Evolutionary conservation across 768 basidiomycete species (phyloP), one percentile per base, ranked within the genome.

Genomic region (Heimioporus sp.): DNA sequence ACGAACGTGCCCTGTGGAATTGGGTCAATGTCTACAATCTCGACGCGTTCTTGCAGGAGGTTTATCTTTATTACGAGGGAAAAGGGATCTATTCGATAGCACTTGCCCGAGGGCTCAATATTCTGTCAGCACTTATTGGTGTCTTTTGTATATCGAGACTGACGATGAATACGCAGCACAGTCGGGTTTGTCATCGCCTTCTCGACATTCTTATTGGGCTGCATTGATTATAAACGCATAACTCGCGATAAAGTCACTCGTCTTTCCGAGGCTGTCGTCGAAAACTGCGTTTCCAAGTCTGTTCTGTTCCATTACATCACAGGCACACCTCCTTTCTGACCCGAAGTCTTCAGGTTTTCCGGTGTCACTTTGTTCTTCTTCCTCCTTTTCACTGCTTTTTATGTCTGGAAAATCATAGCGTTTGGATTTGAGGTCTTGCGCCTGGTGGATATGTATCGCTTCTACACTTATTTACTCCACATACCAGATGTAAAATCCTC

Each of bases 1-100:
- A 90, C 63, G 94, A 99, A 68, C 86, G 85, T 52, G 97, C 97
- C 1, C 70, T 98, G 43, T 99, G 97, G 97, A 89, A 90, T 52
- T 99, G 97, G 97, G 93, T 98, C 53, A 99, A 99, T 65, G 93
- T 98, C 12, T 92, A 93, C 66, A 98, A 99, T 65, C 79, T 99
- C 36, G 97, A 99, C 63, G 86, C 85, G 9, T 99, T 95, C 69
- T 72, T 99, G 28, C 92, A 96, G 70, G 93, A 98, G 56, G 92
- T 92, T 36, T 98, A 99, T 69, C 78, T 80, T 41, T 99, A 98
- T 69, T 99, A 99, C 66, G 88, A 92, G 65, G 94, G 95, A 21
- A 97, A 97, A 66, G 97, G 97, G 2, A 87, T 98, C 34, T 98
- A 89, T 65, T 94, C 92, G 60, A 99, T 99, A 61, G 91, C 91